Base-by-base conservation (phyloP, 495 filamentous ascomycete genomes). In the Aspergillus egyptiacus region DNA sequence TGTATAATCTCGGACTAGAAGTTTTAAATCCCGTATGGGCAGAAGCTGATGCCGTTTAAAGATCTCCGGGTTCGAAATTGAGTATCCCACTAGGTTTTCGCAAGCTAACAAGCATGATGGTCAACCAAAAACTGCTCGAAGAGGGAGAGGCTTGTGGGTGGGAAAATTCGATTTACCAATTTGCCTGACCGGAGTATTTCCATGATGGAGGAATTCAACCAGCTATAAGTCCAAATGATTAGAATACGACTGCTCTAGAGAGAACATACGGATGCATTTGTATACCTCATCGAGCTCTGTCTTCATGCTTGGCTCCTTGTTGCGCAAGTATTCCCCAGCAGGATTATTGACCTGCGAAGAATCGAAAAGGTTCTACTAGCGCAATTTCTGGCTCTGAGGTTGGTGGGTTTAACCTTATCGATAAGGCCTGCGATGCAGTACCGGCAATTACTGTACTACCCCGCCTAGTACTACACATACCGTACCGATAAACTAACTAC, bases 151-250 rank as follows among this genome's bases (percentile, higher is more conserved):
- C 18, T 14, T 15, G 24, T 44, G 19, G n/a, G n/a, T 7, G 22
- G 15, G 11, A 2, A 23, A 24, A 18, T 22, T 38, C 3, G 23
- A 38, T 0, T 50, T 73, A 86, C 84, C 84, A 43, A 83, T 77
- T 65, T 85, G 79, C 34, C 91, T 81, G 47, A 95, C 86, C 59
- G 89, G 82, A 8, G 86, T 85, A 65, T 91, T 95, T 36, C 85
- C 87, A 71, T 94, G 83, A 61, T 87, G 85, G 25, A 96, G 85
- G 59, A 96, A 95, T 56, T 89, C 89, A 49, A 94, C 90, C 36
- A 96, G 80, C 90, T 95, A 56, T 28, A 14, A 43, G 2, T 28
- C 11, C 5, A 36, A 13, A 13, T 32, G 38, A 31, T n/a, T 19
- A 28, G 24, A 27, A 27, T 5, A 27, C 24, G 5, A 27, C 24